A percentile compares a stretch with the other conserved stretches of the same genome.
phyloP scores from a whole-genome alignment of 2,329 filamentous ascomycete species.

The Pseudogymnoascus sp. region DNA sequence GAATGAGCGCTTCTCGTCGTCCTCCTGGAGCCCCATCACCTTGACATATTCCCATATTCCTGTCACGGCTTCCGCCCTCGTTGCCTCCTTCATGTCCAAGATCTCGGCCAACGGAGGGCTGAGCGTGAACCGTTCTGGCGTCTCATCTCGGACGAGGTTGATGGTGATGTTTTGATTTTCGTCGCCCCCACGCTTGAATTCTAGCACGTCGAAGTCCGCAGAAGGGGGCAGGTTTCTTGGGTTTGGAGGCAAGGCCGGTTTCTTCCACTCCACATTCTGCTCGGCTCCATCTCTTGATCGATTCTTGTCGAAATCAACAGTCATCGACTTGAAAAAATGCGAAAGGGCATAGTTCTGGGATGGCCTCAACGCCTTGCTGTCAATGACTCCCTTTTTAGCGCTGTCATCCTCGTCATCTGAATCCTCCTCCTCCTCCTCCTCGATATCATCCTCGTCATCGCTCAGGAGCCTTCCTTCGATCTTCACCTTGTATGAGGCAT shows the following conservation, averaged over 20 bases:
- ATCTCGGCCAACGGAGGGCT: conserved; percentile 74
- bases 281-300: conserved; percentile 48
- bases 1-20: conserved; percentile 89
- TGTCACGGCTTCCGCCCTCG: conserved; percentile 79
- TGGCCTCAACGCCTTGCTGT: conserved; percentile 30
- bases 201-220: conserved; percentile 80
- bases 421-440: conserved; percentile 44
- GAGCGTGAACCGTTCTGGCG: conserved; percentile 74
- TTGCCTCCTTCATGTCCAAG: conserved; percentile 78
- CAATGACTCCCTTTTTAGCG: conserved; percentile 40
- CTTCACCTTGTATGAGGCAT: conserved; percentile 80
- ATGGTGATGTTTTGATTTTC: conserved; percentile 89
- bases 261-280: conserved; percentile 75
- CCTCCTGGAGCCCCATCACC: conserved; percentile 77
- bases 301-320: conserved; percentile 62
- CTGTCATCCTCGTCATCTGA: conserved; percentile 38
- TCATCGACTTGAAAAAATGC: conserved; percentile 75
- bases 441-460: conserved; percentile 49
- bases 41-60: conserved; percentile 94
- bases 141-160: conserved; percentile 76
- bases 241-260: conserved; percentile 52
- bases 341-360: conserved; percentile 55
- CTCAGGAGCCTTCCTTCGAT: conserved; percentile 82
- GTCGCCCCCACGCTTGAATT: conserved; percentile 86
- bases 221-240: conserved; percentile 41